A percentile compares a stretch with the other conserved stretches of the same genome.
Evolutionary conservation across 306 rosid species (phyloP).

Genomic region (Acacia crassicarpa): DNA sequence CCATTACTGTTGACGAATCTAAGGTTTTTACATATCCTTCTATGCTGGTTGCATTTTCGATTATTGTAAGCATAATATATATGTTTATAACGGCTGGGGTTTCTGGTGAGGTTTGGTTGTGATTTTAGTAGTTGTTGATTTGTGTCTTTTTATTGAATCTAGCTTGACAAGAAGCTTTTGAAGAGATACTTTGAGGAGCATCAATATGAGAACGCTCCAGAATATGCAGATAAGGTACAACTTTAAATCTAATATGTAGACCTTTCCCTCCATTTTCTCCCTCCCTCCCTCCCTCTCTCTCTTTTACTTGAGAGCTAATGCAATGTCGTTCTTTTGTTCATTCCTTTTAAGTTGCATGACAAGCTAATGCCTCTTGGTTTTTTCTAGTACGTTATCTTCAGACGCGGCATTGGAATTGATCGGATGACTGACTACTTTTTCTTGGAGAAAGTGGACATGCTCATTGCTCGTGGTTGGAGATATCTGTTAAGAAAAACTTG

Average conservation of each 20-base stretch:
- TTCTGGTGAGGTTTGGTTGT: conserved; percentile 30
- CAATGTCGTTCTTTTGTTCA: conserved; percentile 11
- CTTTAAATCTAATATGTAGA: conserved; percentile 14
- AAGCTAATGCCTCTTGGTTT: conserved; percentile 42
- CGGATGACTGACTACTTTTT: conserved; percentile 76
- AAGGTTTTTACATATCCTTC: conserved; percentile 56
- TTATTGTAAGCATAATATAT: neutral
- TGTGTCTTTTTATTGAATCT: conserved; percentile 35
- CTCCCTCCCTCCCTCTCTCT: no score
- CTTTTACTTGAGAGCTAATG: neutral
- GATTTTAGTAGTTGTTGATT: conserved; percentile 34
- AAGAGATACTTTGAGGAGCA: conserved; percentile 69
- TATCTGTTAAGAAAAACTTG: conserved; percentile 61
- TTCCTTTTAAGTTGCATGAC: conserved; percentile 9
- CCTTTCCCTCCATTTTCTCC: no score
- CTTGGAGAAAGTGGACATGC: conserved; percentile 93
- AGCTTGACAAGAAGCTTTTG: conserved; percentile 89
- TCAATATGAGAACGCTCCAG: conserved; percentile 67
- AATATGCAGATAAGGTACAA: conserved; percentile 83
- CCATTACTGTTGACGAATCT: conserved; percentile 85
- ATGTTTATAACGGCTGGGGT: neutral
- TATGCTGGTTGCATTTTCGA: neutral
- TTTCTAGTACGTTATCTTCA: conserved; percentile 79
- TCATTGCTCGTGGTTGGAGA: conserved; percentile 77
- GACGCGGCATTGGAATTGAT: conserved; percentile 91